Evolutionary conservation across 495 filamentous ascomycete genomes (phyloP).

Genomic region (Platismatia glauca): DNA sequence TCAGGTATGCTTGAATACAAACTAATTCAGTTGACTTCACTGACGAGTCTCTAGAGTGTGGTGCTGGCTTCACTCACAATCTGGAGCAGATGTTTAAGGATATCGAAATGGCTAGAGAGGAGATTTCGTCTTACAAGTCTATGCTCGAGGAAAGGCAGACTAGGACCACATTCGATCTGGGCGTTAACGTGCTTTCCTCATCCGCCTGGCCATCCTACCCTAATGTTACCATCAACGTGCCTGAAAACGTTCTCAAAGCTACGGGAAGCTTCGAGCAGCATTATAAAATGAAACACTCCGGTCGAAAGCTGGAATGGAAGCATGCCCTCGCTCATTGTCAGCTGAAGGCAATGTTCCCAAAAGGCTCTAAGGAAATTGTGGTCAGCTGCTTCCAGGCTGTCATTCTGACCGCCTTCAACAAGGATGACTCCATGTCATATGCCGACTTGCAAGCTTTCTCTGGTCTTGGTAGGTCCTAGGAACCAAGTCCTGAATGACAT

Average conservation of each 20-base stretch:
- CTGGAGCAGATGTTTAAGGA: slow-evolving; percentile 99
- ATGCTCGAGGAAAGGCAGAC: slow-evolving; percentile 41
- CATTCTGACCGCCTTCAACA: slow-evolving; percentile 88
- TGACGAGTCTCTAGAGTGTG: slow-evolving; percentile 56
- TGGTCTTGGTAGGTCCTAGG: slow-evolving; percentile 48
- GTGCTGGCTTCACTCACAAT: slow-evolving; percentile 87
- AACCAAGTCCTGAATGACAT: not conserved
- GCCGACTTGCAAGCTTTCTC: slow-evolving; percentile 59
- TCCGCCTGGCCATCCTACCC: slow-evolving; percentile 90
- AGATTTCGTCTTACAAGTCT: slow-evolving; percentile 68
- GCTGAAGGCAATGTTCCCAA: slow-evolving; percentile 66
- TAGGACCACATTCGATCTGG: slow-evolving; percentile 59
- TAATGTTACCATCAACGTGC: slow-evolving; percentile 67
- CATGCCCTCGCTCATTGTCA: slow-evolving; percentile 83
- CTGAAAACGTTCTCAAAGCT: slow-evolving; percentile 56
- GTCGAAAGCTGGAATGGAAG: slow-evolving; percentile 82
- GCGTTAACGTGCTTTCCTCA: slow-evolving; percentile 75
- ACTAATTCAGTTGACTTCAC: slow-evolving; percentile 8
- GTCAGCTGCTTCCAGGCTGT: slow-evolving; percentile 87
- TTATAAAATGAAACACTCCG: slow-evolving; percentile 80
- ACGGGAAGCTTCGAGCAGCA: slow-evolving; percentile 67
- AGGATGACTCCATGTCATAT: slow-evolving; percentile 55
- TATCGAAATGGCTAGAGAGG: slow-evolving; percentile 79
- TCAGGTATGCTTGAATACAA: slow-evolving; percentile 40
- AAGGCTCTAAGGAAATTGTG: slow-evolving; percentile 72